Percentiles rank a stretch among this genome's conserved stretches.
These are phyloP conservation scores for Rhodomyrtus tomentosa DNA, from an alignment of 345 rosid genomes.

Conservation along the genomic window DNA sequence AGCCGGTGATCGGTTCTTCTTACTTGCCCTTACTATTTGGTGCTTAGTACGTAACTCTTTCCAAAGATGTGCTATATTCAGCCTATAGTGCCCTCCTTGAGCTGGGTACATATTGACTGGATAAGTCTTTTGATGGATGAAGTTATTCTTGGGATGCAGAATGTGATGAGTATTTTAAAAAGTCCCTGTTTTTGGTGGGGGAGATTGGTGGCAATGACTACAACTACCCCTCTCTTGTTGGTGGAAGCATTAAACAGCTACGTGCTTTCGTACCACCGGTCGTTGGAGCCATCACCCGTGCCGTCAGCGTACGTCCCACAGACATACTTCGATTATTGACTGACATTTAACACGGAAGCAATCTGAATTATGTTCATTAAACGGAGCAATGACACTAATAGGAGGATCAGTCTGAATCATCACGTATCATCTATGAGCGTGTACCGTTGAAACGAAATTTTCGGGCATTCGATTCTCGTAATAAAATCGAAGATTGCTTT, in stretches of 20 bases:
- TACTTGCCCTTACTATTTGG: too few relatives aligned
- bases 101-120: background rate
- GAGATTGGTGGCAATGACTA: slow-evolving; percentile 72
- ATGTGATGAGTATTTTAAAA: slow-evolving; percentile 32
- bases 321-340: background rate
- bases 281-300: slow-evolving; percentile 20
- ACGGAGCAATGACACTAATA: background rate
- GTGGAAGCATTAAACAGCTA: slow-evolving; percentile 21
- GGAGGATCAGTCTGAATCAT: background rate
- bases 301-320: background rate
- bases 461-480: background rate
- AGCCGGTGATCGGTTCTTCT: too few relatives aligned
- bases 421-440: background rate
- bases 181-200: slow-evolving; percentile 47
- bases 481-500: too few relatives aligned
- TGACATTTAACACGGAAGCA: background rate
- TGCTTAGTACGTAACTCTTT: too few relatives aligned
- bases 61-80: background rate
- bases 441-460: background rate
- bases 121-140: background rate
- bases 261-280: slow-evolving; percentile 30
- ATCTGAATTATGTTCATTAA: background rate
- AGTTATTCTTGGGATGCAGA: slow-evolving; percentile 10
- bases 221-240: slow-evolving; percentile 28
- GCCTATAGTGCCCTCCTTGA: background rate